A percentile compares a stretch with the other conserved stretches of the same genome.
Conservation (phyloP, 257 asterid genomes). For the Euphrasia confusa region DNA sequence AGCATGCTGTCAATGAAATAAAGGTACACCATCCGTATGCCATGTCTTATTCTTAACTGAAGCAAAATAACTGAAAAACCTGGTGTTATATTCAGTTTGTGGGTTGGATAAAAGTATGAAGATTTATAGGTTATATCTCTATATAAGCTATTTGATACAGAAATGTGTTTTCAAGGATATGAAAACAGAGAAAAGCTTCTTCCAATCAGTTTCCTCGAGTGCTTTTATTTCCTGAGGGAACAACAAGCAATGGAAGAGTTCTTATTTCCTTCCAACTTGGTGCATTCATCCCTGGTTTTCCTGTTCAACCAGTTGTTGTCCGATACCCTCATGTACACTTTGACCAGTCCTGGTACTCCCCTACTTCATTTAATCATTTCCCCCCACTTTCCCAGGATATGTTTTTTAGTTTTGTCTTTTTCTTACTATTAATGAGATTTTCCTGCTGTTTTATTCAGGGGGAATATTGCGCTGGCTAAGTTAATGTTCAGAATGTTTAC, state of each 20-base stretch:
- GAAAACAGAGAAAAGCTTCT: conserved; percentile 98
- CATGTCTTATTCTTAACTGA: conserved; percentile 18
- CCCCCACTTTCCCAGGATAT: conserved; percentile 8
- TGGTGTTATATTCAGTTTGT: conserved; percentile 5
- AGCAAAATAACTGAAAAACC: conserved; percentile 12
- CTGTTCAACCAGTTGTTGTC: conserved; percentile 86
- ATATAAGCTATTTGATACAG: conserved; percentile 95
- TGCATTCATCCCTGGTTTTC: conserved; percentile 92
- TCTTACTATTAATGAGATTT: neutral
- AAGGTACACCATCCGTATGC: conserved; percentile 60
- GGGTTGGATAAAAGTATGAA: conserved; percentile 19
- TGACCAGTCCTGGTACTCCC: conserved; percentile 88
- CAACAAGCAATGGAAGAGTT: conserved; percentile 94
- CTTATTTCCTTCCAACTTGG: conserved; percentile 92
- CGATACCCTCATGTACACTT: conserved; percentile 93
- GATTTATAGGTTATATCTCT: conserved; percentile 33
- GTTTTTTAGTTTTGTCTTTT: conserved; percentile 1
- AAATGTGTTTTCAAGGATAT: conserved; percentile 77
- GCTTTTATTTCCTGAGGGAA: conserved; percentile 99
- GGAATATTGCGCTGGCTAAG: conserved; percentile 55
- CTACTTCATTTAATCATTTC: conserved; percentile 8
- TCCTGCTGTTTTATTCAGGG: conserved; percentile 51
- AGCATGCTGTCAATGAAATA: conserved; percentile 84
- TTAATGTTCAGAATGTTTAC: conserved; percentile 96
- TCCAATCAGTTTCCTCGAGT: conserved; percentile 72